phyloP scores from a whole-genome alignment of 129 eudicot species.

The Erigeron canadensis region DNA sequence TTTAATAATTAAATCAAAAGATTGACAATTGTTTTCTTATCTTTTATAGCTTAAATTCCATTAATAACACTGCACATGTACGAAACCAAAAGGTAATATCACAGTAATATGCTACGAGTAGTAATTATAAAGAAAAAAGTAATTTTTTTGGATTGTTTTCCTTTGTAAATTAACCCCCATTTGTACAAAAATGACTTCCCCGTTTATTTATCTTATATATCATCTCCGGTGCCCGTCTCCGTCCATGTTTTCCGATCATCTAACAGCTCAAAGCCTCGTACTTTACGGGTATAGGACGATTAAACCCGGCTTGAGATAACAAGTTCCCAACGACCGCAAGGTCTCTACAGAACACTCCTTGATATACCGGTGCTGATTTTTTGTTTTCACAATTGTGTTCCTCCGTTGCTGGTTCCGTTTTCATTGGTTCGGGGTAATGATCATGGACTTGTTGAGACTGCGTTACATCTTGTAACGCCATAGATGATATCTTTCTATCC shows the following conservation, averaged over 20 bases:
- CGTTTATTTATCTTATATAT: slow-evolving; percentile 27
- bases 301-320: slow-evolving; percentile 68
- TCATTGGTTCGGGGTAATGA: slow-evolving; percentile 28
- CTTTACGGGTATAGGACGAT: slow-evolving; percentile 65
- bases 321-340: slow-evolving; percentile 80
- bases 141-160: slow-evolving; percentile 28
- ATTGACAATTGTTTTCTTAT: not conserved
- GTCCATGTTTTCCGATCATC: not conserved
- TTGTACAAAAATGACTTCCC: slow-evolving; percentile 47
- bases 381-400: slow-evolving; percentile 26
- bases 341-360: slow-evolving; percentile 95
- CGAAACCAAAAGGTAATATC: slow-evolving; percentile 26
- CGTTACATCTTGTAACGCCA: slow-evolving; percentile 49
- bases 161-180: slow-evolving; percentile 30
- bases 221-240: not conserved
- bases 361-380: slow-evolving; percentile 51
- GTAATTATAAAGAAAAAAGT: slow-evolving; percentile 15
- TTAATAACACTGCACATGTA: slow-evolving; percentile 45
- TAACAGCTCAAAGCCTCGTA: slow-evolving; percentile 87
- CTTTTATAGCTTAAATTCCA: slow-evolving; percentile 9
- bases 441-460: slow-evolving; percentile 35
- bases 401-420: slow-evolving; percentile 11
- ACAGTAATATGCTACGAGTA: too few relatives aligned
- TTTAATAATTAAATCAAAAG: not conserved
- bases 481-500: slow-evolving; percentile 59